These are phyloP conservation scores for Wickerhamomyces sp. DNA, from an alignment of 1,139 yeast species.

Conservation along the genomic window DNA sequence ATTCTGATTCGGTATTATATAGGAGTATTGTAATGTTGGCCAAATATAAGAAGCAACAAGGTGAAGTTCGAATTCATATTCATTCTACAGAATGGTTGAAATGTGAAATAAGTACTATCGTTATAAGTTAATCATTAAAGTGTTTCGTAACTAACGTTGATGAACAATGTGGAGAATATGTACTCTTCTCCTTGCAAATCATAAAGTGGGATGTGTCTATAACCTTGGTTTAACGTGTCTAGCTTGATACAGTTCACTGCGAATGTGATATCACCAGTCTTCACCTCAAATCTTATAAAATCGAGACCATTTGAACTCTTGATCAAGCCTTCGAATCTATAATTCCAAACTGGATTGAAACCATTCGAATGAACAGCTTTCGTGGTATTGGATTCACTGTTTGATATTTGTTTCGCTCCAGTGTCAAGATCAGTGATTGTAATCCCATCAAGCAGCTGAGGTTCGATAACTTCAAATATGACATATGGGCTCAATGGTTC, in stretches of 20 bases:
- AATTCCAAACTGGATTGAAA: slow-evolving; percentile 81
- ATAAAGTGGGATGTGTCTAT: slow-evolving; percentile 70
- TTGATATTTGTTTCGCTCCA: slow-evolving; percentile 1
- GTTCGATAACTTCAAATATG: slow-evolving; percentile 18
- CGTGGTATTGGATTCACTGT: slow-evolving; percentile 15
- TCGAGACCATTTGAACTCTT: slow-evolving; percentile 37
- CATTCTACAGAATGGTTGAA: too few relatives aligned
- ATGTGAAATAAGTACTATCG: not conserved
- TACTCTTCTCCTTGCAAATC: slow-evolving; percentile 79
- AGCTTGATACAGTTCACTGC: slow-evolving; percentile 58
- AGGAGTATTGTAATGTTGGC: too few relatives aligned
- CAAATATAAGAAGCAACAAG: too few relatives aligned
- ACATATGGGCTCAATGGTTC: slow-evolving; percentile 20
- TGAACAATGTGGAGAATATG: slow-evolving; percentile 71
- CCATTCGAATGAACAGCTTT: slow-evolving; percentile 48
- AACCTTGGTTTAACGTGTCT: slow-evolving; percentile 62
- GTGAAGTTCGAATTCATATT: too few relatives aligned
- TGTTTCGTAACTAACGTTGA: slow-evolving; percentile 37
- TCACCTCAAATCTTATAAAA: slow-evolving; percentile 48
- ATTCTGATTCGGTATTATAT: slow-evolving; percentile 12
- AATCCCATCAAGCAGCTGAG: slow-evolving; percentile 11
- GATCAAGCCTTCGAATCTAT: slow-evolving; percentile 41
- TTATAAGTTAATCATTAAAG: slow-evolving; percentile 1
- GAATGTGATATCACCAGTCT: slow-evolving; percentile 37
- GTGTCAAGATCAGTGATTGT: slow-evolving; percentile 13